phyloP scores from a whole-genome alignment of 73 alveolate species.

The Urostyla sp. region DNA sequence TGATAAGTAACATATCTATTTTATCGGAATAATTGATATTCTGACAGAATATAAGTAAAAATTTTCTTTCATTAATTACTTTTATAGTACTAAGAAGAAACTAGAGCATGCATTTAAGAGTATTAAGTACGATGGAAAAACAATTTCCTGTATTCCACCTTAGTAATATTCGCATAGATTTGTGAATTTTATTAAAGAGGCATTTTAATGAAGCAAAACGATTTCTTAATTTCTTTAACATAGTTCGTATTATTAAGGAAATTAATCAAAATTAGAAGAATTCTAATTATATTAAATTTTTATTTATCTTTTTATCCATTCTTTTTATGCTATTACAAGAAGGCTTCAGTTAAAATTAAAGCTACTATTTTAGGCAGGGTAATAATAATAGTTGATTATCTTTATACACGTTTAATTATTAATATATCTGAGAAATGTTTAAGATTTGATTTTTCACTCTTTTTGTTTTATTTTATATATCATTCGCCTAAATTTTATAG shows the following conservation, averaged over 20 bases:
- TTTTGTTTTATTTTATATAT: no score
- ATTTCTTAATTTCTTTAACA: not conserved
- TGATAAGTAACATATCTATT: constrained; percentile 56
- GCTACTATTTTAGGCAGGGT: no score
- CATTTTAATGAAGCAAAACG: constrained; percentile 58
- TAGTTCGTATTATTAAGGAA: not conserved
- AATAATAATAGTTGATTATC: no score
- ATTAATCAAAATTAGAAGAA: not conserved
- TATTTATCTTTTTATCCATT: no score
- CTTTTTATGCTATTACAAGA: no score
- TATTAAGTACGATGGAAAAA: constrained; percentile 74
- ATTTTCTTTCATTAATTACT: not conserved
- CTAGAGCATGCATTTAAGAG: constrained; percentile 88
- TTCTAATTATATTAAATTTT: not conserved
- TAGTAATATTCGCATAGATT: constrained; percentile 76
- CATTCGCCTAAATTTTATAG: no score
- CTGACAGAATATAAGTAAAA: constrained; percentile 80
- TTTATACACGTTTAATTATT: no score
- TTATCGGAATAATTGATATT: constrained; percentile 87
- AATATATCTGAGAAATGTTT: no score
- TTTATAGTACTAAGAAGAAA: constrained; percentile 81
- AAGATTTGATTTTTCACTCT: no score
- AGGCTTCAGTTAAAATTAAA: no score
- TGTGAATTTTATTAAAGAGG: constrained; percentile 65
- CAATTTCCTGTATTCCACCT: constrained; percentile 87